Conservation (phyloP, 2,329 filamentous ascomycete species). For the Ophiognomonia clavigignenti-juglandacearum region DNA sequence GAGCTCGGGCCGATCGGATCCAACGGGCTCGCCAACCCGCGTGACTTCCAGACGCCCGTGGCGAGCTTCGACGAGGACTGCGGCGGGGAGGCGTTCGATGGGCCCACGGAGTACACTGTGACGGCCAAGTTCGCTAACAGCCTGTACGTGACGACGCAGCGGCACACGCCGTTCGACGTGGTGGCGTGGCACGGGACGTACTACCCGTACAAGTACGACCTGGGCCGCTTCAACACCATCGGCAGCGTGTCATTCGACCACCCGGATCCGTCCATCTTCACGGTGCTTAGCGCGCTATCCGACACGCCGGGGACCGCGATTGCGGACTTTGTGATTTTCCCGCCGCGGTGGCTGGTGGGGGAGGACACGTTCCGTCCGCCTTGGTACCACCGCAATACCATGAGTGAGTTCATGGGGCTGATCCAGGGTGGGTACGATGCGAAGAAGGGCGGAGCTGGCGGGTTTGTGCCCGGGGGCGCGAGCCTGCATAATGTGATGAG, state of each 20-base stretch:
- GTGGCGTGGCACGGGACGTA: constrained; percentile 80
- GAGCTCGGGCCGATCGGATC: constrained; percentile 70
- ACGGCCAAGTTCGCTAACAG: constrained; percentile 63
- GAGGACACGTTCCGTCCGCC: constrained; percentile 68
- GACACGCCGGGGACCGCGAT: constrained; percentile 57
- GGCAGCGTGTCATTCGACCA: constrained; percentile 72
- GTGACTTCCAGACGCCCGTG: constrained; percentile 71
- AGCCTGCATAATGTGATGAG: constrained; percentile 68
- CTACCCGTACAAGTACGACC: constrained; percentile 77
- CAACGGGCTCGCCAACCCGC: constrained; percentile 67
- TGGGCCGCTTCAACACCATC: constrained; percentile 71
- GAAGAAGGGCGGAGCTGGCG: constrained; percentile 47
- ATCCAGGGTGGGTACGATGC: constrained; percentile 58
- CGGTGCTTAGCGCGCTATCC: constrained; percentile 62
- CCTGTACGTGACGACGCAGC: constrained; percentile 61
- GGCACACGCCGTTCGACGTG: constrained; percentile 72
- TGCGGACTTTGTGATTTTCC: constrained; percentile 70
- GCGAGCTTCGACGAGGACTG: constrained; percentile 62
- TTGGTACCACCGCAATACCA: constrained; percentile 68
- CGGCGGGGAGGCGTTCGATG: constrained; percentile 33
- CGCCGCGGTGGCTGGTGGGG: constrained; percentile 64
- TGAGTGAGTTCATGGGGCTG: constrained; percentile 61
- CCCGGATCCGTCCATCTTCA: constrained; percentile 75
- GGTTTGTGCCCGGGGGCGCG: constrained; percentile 56
- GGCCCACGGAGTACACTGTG: constrained; percentile 39